Evolutionary conservation across 192 early-diverging fungal species (phyloP).

Genomic region (Coemansia sp.): DNA sequence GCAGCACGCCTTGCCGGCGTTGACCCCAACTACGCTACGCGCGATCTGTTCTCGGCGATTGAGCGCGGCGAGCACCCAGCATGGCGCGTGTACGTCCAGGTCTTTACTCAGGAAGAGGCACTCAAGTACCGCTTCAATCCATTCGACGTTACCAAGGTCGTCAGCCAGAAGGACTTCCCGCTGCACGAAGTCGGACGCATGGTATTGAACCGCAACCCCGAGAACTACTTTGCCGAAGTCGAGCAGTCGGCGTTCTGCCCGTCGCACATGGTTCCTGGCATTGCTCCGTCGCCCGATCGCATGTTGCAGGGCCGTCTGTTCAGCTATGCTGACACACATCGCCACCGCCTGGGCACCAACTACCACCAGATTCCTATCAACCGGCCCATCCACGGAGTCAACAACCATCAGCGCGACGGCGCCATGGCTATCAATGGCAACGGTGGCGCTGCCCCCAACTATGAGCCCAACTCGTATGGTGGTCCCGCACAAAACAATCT

Average conservation of each 20-base stretch:
- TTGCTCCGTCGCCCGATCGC: slow-evolving; percentile 76
- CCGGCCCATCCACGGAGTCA: slow-evolving; percentile 61
- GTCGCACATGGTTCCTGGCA: slow-evolving; percentile 78
- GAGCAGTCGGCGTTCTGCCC: slow-evolving; percentile 85
- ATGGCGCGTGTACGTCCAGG: slow-evolving; percentile 75
- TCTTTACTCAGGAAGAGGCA: slow-evolving; percentile 73
- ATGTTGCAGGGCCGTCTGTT: slow-evolving; percentile 87
- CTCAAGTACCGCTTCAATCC: slow-evolving; percentile 74
- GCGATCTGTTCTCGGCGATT: slow-evolving; percentile 77
- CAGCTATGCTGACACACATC: slow-evolving; percentile 86
- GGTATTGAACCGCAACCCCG: slow-evolving; percentile 78
- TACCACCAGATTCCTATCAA: slow-evolving; percentile 85
- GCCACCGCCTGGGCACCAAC: slow-evolving; percentile 81
- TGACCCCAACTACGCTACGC: slow-evolving; percentile 77
- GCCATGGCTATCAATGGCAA: slow-evolving; percentile 65
- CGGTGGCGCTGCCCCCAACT: slow-evolving; percentile 66
- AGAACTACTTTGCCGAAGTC: slow-evolving; percentile 86
- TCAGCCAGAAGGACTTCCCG: slow-evolving; percentile 78
- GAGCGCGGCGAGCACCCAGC: slow-evolving; percentile 68
- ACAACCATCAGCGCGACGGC: slow-evolving; percentile 83
- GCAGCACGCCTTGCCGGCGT: slow-evolving; percentile 60
- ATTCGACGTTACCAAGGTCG: slow-evolving; percentile 86
- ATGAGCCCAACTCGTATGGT: slow-evolving; percentile 71
- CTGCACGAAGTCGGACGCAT: slow-evolving; percentile 77
- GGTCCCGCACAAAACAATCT: slow-evolving; percentile 64